Base-by-base conservation (phyloP, 139 green algal genomes). In the Chlorella sp. region DNA sequence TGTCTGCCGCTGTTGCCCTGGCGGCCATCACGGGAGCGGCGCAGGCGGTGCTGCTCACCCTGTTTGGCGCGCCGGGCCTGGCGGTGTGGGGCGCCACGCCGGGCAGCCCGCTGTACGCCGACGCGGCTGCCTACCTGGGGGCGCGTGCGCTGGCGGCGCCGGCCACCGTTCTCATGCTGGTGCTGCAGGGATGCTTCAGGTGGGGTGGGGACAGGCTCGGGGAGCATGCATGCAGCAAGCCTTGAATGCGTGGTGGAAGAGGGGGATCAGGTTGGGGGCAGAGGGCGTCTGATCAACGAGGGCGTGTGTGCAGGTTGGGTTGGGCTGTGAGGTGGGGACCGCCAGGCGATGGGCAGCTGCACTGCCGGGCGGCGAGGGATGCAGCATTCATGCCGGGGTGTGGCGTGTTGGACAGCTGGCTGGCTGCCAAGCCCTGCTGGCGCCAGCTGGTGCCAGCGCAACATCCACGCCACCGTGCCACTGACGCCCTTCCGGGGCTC, bases 101-200 rank as follows among this genome's bases (percentile, higher is more conserved):
- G 3, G 34, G 24, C 39, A 92, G 83, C 21, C 81, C 81, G 26
- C 85, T 96, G 85, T 79, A 69, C 12, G n/a, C 30, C 12, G 66
- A 87, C 28, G 93, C 93, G 42, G 64, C 81, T 7, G 69, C 57
- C 30, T 95, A 93, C 88, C 92, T 98, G 48, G 28, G 48, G 12
- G 88, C 96, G n/a, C 90, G 95, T 18, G 94, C 92, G 9, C 16
- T 95, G 32, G 95, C 94, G 3, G 95, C 95, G 12, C 96, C 96
- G 2, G 89, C 94, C 53, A 96, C 84, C n/a, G 81, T 88, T 53
- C 39, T 91, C 40, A 91, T 90, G 19, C 39, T 91, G 22, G 40
- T 66, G 85, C 82, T 96, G 81, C 95, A 97, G 93, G 96, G 92
- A 3, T 90, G 92, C 34, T 95, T 94, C 83, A 82, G 94, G 39